phyloP scores from a whole-genome alignment of 257 asterid genomes.

The Anisodus tanguticus region DNA sequence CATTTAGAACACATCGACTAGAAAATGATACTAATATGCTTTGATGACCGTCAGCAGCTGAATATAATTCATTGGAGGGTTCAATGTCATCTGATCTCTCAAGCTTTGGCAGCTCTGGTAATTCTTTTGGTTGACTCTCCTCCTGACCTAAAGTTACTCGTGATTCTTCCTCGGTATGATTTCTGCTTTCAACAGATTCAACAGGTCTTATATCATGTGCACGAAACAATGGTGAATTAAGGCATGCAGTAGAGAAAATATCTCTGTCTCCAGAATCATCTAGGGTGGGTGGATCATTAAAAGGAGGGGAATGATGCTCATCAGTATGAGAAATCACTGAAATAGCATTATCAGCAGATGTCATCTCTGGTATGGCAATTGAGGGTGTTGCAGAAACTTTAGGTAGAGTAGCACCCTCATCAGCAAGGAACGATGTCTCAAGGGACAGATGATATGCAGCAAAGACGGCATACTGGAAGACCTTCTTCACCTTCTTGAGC shows the following conservation, averaged over 20 bases:
- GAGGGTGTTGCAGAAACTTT: slow-evolving; percentile 45
- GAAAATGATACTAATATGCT: slow-evolving; percentile 91
- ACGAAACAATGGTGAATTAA: slow-evolving; percentile 41
- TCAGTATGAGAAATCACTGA: slow-evolving; percentile 42
- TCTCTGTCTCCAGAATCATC: slow-evolving; percentile 46
- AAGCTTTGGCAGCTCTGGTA: slow-evolving; percentile 44
- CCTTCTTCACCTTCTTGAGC: slow-evolving; percentile 84
- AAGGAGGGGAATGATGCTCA: slow-evolving; percentile 45
- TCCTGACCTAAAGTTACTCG: slow-evolving; percentile 35
- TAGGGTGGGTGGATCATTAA: slow-evolving; percentile 44
- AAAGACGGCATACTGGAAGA: slow-evolving; percentile 78
- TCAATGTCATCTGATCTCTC: slow-evolving; percentile 48
- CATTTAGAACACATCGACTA: slow-evolving; percentile 68
- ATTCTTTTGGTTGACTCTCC: slow-evolving; percentile 49
- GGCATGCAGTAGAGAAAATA: slow-evolving; percentile 49
- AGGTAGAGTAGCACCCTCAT: slow-evolving; percentile 94
- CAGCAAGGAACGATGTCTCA: slow-evolving; percentile 90
- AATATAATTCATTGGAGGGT: slow-evolving; percentile 50
- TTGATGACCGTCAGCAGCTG: slow-evolving; percentile 60
- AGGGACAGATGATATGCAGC: slow-evolving; percentile 93
- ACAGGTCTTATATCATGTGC: slow-evolving; percentile 32
- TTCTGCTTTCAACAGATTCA: slow-evolving; percentile 31
- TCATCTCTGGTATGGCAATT: slow-evolving; percentile 29
- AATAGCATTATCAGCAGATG: slow-evolving; percentile 38
- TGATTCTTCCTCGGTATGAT: slow-evolving; percentile 32